Evolutionary conservation across 2,329 filamentous ascomycete species (phyloP).

Genomic region (Endoconidiophora polonica): DNA sequence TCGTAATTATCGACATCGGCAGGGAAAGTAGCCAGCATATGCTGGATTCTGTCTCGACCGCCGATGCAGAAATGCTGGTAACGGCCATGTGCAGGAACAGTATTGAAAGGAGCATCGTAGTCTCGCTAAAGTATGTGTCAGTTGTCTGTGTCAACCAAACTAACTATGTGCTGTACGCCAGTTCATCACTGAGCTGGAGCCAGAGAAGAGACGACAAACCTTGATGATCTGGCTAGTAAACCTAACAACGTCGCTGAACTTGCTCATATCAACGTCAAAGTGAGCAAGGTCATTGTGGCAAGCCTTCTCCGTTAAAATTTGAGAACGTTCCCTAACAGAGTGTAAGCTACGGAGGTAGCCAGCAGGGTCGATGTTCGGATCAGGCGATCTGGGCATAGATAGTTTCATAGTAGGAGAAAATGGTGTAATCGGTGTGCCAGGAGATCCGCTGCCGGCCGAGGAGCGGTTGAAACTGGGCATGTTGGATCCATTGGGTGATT

Average conservation of each 20-base stretch:
- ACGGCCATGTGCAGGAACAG: slow-evolving; percentile 71
- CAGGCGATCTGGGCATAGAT: slow-evolving; percentile 67
- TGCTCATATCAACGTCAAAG: slow-evolving; percentile 75
- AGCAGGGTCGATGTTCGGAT: slow-evolving; percentile 73
- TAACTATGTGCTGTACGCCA: too few species aligned
- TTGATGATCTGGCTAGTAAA: slow-evolving; percentile 93
- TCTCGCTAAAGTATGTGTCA: slow-evolving; percentile 26
- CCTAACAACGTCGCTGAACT: slow-evolving; percentile 65
- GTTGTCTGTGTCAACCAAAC: not conserved
- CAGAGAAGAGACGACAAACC: slow-evolving; percentile 32
- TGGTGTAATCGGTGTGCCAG: slow-evolving; percentile 33
- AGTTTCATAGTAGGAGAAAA: slow-evolving; percentile 48
- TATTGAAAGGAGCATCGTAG: slow-evolving; percentile 36
- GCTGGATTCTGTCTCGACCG: slow-evolving; percentile 53
- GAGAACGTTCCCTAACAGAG: slow-evolving; percentile 66
- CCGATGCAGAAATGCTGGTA: slow-evolving; percentile 79
- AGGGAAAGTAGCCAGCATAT: slow-evolving; percentile 54
- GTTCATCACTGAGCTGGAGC: too few species aligned
- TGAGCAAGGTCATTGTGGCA: slow-evolving; percentile 62
- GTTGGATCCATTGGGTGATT: slow-evolving; percentile 22
- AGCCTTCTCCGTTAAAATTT: slow-evolving; percentile 59
- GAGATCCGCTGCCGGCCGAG: slow-evolving; percentile 31
- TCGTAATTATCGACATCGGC: slow-evolving; percentile 53
- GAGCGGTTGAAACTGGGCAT: slow-evolving; percentile 30
- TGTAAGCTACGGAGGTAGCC: slow-evolving; percentile 83